Evolutionary conservation across 2,329 filamentous ascomycete species (phyloP).

Genomic region (Tympanopsis confertula): DNA sequence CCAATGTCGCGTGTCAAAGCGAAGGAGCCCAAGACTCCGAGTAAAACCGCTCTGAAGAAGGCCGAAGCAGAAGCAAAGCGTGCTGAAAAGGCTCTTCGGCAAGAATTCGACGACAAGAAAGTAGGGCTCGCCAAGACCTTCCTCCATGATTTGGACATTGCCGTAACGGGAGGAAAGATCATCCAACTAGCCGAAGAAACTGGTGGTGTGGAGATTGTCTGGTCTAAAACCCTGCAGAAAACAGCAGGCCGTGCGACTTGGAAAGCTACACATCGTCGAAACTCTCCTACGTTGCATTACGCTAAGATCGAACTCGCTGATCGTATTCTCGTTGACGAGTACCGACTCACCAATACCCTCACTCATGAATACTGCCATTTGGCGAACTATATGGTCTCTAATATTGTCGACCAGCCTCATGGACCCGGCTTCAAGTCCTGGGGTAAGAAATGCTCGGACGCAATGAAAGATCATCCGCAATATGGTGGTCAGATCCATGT

Average conservation of each 20-base stretch:
- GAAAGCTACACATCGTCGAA: neutral
- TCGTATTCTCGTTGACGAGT: neutral
- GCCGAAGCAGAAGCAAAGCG: constrained; percentile 12
- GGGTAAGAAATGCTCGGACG: neutral
- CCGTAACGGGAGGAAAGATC: constrained; percentile 26
- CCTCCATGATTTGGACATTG: constrained; percentile 29
- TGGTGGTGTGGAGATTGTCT: constrained; percentile 34
- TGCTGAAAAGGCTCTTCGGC: constrained; percentile 5
- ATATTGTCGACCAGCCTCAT: neutral
- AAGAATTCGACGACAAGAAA: constrained; percentile 26
- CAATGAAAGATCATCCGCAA: neutral
- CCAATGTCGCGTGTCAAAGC: constrained; percentile 2
- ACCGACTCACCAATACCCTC: neutral
- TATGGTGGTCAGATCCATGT: neutral
- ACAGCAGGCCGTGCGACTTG: constrained; percentile 25
- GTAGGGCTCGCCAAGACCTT: constrained; percentile 29
- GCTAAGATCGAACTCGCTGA: neutral
- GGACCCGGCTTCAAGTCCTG: neutral
- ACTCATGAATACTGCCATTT: constrained; percentile 1
- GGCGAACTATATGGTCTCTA: constrained; percentile 1
- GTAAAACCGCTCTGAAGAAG: constrained; percentile 1
- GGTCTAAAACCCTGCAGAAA: constrained; percentile 36
- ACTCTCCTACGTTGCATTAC: neutral
- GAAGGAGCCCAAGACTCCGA: constrained; percentile 5
- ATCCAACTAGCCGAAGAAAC: constrained; percentile 21